Evolutionary conservation across 768 basidiomycete species (phyloP).

Genomic region (Collybia mongolica): DNA sequence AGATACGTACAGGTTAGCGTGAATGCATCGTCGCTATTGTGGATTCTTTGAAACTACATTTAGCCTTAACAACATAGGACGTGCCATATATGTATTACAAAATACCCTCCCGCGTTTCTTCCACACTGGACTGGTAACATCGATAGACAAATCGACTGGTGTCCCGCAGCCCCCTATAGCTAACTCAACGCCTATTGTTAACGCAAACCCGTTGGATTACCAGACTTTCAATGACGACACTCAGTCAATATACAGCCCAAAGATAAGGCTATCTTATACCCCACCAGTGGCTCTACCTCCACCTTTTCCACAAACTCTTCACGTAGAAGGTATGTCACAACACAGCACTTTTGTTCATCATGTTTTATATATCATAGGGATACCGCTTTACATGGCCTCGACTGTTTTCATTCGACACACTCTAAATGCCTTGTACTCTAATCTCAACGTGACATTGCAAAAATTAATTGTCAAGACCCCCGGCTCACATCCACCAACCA

Average conservation of each 20-base stretch:
- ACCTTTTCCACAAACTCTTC: slow-evolving; percentile 68
- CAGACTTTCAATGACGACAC: slow-evolving; percentile 31
- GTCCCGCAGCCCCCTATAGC: slow-evolving; percentile 27
- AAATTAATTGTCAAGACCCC: slow-evolving; percentile 43
- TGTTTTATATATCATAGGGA: slow-evolving; percentile 38
- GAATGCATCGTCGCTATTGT: neutral
- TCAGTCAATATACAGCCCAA: slow-evolving; percentile 60
- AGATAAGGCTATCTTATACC: slow-evolving; percentile 62
- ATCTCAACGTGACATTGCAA: slow-evolving; percentile 54
- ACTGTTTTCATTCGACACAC: slow-evolving; percentile 71
- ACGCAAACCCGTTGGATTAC: slow-evolving; percentile 25
- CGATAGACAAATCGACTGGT: slow-evolving; percentile 46
- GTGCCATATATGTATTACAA: slow-evolving; percentile 66
- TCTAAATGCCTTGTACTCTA: slow-evolving; percentile 71
- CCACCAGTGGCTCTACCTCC: slow-evolving; percentile 65
- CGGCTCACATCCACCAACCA: slow-evolving; percentile 9
- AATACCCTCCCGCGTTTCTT: slow-evolving; percentile 76
- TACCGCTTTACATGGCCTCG: slow-evolving; percentile 70
- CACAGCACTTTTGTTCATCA: neutral
- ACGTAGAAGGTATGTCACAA: slow-evolving; percentile 61
- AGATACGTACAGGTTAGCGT: slow-evolving; percentile 65
- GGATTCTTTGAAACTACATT: slow-evolving; percentile 6
- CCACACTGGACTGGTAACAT: slow-evolving; percentile 58
- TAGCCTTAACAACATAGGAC: slow-evolving; percentile 40
- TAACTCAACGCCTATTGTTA: slow-evolving; percentile 23